Percentiles rank a stretch among this genome's conserved stretches.
These are phyloP conservation scores for Penicillium riverlandense DNA, from an alignment of 495 filamentous ascomycete species.

Conservation along the genomic window DNA sequence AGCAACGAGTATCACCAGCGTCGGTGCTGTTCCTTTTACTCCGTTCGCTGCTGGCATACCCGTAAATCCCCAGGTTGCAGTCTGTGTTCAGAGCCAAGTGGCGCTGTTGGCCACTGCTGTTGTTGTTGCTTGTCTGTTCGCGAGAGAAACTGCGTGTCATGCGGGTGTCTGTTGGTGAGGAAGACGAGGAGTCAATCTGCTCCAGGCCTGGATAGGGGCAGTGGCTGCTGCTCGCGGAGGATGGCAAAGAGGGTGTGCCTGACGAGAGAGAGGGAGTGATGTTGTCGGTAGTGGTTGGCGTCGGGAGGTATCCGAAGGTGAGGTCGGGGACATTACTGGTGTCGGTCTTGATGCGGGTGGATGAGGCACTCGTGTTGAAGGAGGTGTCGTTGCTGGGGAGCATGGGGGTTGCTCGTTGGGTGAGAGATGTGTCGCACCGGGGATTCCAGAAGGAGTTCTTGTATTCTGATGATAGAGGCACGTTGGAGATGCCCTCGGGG, in stretches of 20 bases:
- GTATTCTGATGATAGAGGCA: conserved; percentile 7
- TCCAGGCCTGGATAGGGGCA: conserved; percentile 15
- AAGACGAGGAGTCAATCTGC: conserved; percentile 8
- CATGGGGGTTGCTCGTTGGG: conserved; percentile 1
- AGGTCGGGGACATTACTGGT: conserved; percentile 15
- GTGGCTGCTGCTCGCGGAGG: conserved; percentile 4
- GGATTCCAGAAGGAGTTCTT: conserved; percentile 12
- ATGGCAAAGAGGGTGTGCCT: conserved; percentile 4
- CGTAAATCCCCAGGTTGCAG: conserved; percentile 23
- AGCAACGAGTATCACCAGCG: conserved; percentile 2
- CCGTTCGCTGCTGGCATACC: conserved; percentile 27
- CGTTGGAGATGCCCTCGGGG: conserved; percentile 9
- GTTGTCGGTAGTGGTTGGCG: conserved; percentile 11
- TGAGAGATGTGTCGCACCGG: neutral
- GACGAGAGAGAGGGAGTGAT: conserved; percentile 1
- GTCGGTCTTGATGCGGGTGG: conserved; percentile 10
- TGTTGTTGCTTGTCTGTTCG: conserved; percentile 13
- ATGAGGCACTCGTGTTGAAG: conserved; percentile 10
- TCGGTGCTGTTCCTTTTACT: conserved; percentile 12
- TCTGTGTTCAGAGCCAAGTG: conserved; percentile 13
- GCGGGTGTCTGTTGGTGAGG: conserved; percentile 5
- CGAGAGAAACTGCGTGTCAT: conserved; percentile 12
- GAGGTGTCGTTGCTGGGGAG: conserved; percentile 8
- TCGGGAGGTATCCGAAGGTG: conserved; percentile 23
- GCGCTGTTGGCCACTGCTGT: conserved; percentile 7